phyloP scores from a whole-genome alignment of 1,284 basidiomycete species.

The Cystobasidium pallidum region DNA sequence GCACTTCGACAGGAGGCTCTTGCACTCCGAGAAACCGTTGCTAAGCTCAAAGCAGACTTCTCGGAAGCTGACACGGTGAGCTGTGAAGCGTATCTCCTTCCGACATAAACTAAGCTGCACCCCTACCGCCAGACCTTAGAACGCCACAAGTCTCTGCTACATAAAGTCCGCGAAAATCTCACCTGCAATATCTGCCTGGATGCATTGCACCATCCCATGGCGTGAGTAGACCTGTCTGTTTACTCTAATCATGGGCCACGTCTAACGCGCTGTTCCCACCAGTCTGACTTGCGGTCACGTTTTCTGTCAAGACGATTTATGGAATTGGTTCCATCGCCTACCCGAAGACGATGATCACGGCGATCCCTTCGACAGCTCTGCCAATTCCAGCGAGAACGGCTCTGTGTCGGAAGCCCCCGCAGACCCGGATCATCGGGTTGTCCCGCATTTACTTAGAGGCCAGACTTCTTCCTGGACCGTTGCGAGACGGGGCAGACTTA shows the following conservation, averaged over 20 bases:
- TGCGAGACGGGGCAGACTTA: neutral
- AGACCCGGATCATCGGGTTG: neutral
- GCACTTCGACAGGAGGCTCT: slow-evolving; percentile 4
- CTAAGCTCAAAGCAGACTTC: neutral
- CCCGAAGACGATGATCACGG: slow-evolving; percentile 12
- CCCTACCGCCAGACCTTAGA: neutral
- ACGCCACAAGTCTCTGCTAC: neutral
- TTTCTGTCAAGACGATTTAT: slow-evolving; percentile 48
- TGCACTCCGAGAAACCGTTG: neutral
- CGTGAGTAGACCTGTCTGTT: slow-evolving; percentile 29
- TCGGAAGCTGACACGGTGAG: neutral
- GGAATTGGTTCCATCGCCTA: slow-evolving; percentile 48
- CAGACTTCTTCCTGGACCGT: neutral
- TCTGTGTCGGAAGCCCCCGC: neutral
- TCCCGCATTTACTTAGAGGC: neutral
- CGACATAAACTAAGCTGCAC: neutral
- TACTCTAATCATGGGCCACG: neutral
- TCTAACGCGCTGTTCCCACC: neutral
- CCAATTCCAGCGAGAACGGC: neutral
- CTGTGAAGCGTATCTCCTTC: neutral
- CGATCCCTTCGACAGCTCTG: slow-evolving; percentile 1
- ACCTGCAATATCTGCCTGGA: slow-evolving; percentile 49
- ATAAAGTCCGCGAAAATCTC: slow-evolving; percentile 33
- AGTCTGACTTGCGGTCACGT: slow-evolving; percentile 44
- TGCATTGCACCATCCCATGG: slow-evolving; percentile 44